Evolutionary conservation across 2,329 filamentous ascomycete genomes (phyloP).

Genomic region (Remersonia thermophila): DNA sequence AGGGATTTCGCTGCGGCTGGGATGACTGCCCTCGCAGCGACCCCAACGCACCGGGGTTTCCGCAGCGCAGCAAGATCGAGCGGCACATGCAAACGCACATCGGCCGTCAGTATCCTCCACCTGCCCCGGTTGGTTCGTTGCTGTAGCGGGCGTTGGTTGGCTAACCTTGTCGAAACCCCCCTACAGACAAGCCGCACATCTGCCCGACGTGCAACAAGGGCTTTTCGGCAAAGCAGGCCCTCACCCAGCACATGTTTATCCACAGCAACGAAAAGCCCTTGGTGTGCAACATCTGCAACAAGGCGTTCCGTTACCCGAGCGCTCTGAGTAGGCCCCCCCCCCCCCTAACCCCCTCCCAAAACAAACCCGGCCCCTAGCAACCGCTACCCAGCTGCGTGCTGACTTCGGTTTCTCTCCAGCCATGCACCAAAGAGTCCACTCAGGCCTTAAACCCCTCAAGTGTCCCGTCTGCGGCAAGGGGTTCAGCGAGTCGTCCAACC

Average conservation of each 20-base stretch:
- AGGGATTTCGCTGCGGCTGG: conserved; percentile 45
- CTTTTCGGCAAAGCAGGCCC: conserved; percentile 55
- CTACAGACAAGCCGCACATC: conserved; percentile 46
- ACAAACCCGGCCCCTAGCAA: too few species aligned
- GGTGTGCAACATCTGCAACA: conserved; percentile 43
- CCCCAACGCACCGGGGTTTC: conserved; percentile 37
- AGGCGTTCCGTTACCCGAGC: conserved; percentile 54
- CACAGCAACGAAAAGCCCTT: conserved; percentile 56
- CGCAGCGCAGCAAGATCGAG: conserved; percentile 50
- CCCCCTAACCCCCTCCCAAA: too few species aligned
- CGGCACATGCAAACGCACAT: conserved; percentile 55
- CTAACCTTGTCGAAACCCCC: background rate
- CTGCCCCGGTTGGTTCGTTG: too few species aligned
- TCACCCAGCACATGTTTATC: conserved; percentile 54
- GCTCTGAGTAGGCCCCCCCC: conserved; percentile 43
- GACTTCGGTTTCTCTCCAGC: conserved; percentile 26
- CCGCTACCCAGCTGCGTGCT: too few species aligned
- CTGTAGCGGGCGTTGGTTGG: too few species aligned
- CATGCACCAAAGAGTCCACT: conserved; percentile 57
- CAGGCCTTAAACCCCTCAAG: conserved; percentile 48
- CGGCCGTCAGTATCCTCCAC: conserved; percentile 36
- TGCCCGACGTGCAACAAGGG: conserved; percentile 43
- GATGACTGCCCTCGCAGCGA: conserved; percentile 37
- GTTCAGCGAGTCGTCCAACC: conserved; percentile 54
- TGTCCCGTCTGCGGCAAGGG: conserved; percentile 46